Evolutionary conservation across 495 filamentous ascomycete genomes (phyloP).

Genomic region (Talaromyces nanjingensis): DNA sequence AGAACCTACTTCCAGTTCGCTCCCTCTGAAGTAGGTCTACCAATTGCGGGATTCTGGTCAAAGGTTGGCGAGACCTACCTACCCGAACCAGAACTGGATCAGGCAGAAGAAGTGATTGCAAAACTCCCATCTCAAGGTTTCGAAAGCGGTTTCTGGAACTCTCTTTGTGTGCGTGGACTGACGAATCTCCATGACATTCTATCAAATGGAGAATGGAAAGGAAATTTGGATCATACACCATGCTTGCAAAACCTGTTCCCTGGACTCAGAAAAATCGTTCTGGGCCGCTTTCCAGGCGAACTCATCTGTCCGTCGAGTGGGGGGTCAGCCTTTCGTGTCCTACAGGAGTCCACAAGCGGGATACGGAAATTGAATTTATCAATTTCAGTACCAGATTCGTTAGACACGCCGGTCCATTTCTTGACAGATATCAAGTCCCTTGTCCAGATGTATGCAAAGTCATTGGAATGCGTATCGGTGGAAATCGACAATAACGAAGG

Average conservation of each 20-base stretch:
- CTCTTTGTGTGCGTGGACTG: background rate
- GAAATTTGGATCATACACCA: background rate
- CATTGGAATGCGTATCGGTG: no score
- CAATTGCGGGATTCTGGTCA: background rate
- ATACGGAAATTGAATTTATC: background rate
- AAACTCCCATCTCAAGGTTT: background rate
- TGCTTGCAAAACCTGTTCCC: background rate
- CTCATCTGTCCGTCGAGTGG: background rate
- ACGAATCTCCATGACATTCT: background rate
- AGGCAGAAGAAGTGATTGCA: background rate
- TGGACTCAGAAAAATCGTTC: background rate
- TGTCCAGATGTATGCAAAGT: no score
- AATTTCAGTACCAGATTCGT: no score
- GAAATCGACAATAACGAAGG: background rate
- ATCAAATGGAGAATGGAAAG: background rate
- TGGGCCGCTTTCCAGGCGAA: background rate
- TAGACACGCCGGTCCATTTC: no score
- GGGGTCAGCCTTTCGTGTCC: background rate
- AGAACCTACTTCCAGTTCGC: background rate
- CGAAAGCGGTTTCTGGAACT: background rate
- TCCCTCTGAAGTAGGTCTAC: background rate
- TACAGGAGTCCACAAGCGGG: background rate
- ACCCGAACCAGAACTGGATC: background rate
- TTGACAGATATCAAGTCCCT: no score
- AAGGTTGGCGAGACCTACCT: background rate